Conservation (phyloP, 257 asterid genomes). For the Solanum chilense region DNA sequence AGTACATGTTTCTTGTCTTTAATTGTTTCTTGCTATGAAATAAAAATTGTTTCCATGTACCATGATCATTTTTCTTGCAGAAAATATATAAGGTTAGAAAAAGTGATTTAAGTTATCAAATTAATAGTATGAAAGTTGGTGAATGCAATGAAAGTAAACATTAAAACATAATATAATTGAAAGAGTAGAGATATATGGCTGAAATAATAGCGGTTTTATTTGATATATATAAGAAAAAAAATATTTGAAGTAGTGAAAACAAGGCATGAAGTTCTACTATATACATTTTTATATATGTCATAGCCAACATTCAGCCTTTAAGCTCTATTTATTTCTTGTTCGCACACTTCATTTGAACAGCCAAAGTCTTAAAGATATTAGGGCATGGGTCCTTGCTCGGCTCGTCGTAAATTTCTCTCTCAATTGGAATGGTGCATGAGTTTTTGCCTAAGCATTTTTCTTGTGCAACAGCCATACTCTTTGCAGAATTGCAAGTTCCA, state of each 20-base stretch:
- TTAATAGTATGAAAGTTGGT: neutral
- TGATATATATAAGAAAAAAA: neutral
- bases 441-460: slow-evolving; percentile 60
- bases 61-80: neutral
- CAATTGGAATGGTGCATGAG: slow-evolving; percentile 50
- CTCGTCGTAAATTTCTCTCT: slow-evolving; percentile 23
- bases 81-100: neutral
- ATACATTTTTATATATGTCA: neutral
- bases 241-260: neutral
- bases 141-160: neutral
- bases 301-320: neutral
- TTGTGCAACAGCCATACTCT: slow-evolving; percentile 15
- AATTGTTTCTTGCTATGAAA: neutral
- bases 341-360: slow-evolving; percentile 61
- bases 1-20: neutral
- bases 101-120: neutral
- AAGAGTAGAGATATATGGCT: neutral
- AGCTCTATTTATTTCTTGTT: neutral
- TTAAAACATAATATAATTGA: neutral
- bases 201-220: neutral
- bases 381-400: slow-evolving; percentile 51
- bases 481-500: slow-evolving; percentile 47
- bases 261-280: neutral
- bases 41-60: neutral
- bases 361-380: slow-evolving; percentile 33